These are phyloP conservation scores for Podila clonocystis DNA, from an alignment of 192 early-diverging fungal species.

Conservation along the genomic window DNA sequence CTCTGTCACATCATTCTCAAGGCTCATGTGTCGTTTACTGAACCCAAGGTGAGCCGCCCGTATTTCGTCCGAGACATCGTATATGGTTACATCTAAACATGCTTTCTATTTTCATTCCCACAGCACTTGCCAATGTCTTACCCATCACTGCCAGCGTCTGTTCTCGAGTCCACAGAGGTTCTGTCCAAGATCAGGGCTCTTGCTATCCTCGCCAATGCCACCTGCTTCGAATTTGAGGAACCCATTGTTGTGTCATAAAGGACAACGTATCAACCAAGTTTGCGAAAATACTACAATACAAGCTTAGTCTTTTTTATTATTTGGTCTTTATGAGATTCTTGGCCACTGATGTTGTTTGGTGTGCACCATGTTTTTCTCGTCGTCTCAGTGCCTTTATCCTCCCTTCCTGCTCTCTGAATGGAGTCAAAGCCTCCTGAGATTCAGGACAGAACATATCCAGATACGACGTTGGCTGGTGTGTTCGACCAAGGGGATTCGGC, in stretches of 20 bases:
- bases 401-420: background rate
- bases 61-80: background rate
- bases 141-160: slow-evolving; percentile 68
- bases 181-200: slow-evolving; percentile 63
- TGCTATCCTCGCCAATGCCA: slow-evolving; percentile 57
- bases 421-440: background rate
- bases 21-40: slow-evolving; percentile 69
- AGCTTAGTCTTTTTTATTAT: background rate
- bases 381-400: background rate
- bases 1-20: slow-evolving; percentile 75
- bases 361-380: background rate
- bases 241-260: slow-evolving; percentile 1
- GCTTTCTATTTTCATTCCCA: background rate
- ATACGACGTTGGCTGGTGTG: slow-evolving; percentile 18
- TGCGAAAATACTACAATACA: background rate
- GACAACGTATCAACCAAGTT: background rate
- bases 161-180: slow-evolving; percentile 71
- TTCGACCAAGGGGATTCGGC: slow-evolving; percentile 32
- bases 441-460: slow-evolving; percentile 17
- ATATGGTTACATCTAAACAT: background rate
- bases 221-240: slow-evolving; percentile 55
- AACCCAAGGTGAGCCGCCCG: slow-evolving; percentile 59
- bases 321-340: background rate
- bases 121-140: slow-evolving; percentile 74
- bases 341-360: slow-evolving; percentile 91